Percentiles rank a stretch among this genome's conserved stretches.
phyloP scores from a whole-genome alignment of 1,139 yeast genomes.

The Citeromyces hawaiiensis region DNA sequence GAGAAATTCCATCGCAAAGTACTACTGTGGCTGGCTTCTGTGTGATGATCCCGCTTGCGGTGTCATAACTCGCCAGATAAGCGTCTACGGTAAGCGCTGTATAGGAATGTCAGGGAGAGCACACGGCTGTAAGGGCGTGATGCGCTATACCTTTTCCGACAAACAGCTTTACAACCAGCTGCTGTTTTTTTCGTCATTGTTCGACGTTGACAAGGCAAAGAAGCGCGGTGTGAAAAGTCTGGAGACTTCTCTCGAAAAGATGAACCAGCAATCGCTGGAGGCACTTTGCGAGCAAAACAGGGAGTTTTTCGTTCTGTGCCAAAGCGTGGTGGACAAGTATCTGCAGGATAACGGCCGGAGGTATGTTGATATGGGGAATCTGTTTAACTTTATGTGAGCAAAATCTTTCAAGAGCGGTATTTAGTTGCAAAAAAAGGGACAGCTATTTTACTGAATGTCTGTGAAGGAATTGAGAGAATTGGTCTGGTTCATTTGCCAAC shows the following conservation, averaged over 20 bases:
- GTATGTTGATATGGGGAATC: constrained; percentile 75
- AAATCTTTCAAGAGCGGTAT: too few relatives aligned
- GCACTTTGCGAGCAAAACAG: constrained; percentile 79
- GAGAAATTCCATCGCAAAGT: constrained; percentile 55
- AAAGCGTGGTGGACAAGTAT: constrained; percentile 61
- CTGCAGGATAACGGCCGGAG: constrained; percentile 79
- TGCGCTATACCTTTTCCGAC: constrained; percentile 69
- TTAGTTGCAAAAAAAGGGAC: too few relatives aligned
- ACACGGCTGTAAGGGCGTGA: constrained; percentile 70
- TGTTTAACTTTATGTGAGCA: constrained; percentile 48
- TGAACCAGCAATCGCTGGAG: constrained; percentile 45
- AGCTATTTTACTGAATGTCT: too few relatives aligned
- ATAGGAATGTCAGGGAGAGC: constrained; percentile 50
- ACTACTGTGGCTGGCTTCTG: constrained; percentile 74
- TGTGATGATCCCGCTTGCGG: constrained; percentile 88
- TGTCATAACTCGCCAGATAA: constrained; percentile 66
- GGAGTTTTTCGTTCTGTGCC: constrained; percentile 39
- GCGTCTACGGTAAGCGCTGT: constrained; percentile 85
- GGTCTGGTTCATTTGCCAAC: too few relatives aligned
- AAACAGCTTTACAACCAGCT: constrained; percentile 79
- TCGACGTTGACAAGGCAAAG: constrained; percentile 71
- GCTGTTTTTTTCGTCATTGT: constrained; percentile 63
- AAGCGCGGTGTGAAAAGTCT: constrained; percentile 14
- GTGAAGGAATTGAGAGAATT: too few relatives aligned
- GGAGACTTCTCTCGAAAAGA: constrained; percentile 13